Conservation (phyloP, 495 filamentous ascomycete genomes). For the Amphirosellinia nigrospora region DNA sequence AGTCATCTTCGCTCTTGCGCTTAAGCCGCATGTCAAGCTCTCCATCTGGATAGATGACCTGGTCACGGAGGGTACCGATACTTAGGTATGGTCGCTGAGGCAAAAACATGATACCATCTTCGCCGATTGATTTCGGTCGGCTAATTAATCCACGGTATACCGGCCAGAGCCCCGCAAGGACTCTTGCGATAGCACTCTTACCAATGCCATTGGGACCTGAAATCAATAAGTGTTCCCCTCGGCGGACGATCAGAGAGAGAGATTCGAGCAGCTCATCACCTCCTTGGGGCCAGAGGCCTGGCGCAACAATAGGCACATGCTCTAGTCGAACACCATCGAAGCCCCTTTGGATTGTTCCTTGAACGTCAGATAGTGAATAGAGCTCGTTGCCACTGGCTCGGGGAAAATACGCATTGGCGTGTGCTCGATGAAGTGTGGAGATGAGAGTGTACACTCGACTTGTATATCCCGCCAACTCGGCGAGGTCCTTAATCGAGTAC, state of each 20-base stretch:
- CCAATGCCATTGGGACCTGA: slow-evolving; percentile 95
- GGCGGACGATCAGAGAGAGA: slow-evolving; percentile 83
- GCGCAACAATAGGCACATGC: slow-evolving; percentile 90
- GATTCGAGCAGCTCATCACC: slow-evolving; percentile 91
- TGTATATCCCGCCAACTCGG: slow-evolving; percentile 93
- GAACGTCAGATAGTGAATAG: slow-evolving; percentile 86
- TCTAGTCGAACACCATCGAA: slow-evolving; percentile 95
- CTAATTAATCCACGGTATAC: slow-evolving; percentile 90
- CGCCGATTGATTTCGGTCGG: slow-evolving; percentile 76
- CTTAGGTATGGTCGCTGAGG: slow-evolving; percentile 93
- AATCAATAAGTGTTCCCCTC: slow-evolving; percentile 91
- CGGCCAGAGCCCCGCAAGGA: slow-evolving; percentile 94
- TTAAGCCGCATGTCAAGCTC: slow-evolving; percentile 91
- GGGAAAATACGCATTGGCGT: slow-evolving; percentile 84
- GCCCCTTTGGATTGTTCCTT: slow-evolving; percentile 90
- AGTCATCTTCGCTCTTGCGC: slow-evolving; percentile 72
- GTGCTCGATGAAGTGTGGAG: slow-evolving; percentile 89
- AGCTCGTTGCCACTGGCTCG: slow-evolving; percentile 74
- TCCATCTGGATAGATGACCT: slow-evolving; percentile 97
- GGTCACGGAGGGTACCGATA: slow-evolving; percentile 93
- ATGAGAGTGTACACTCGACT: slow-evolving; percentile 95
- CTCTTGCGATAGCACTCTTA: slow-evolving; percentile 86
- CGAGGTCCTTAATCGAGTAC: slow-evolving; percentile 98
- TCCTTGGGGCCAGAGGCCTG: slow-evolving; percentile 78
- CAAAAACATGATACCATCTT: slow-evolving; percentile 97